phyloP scores from a whole-genome alignment of 2,329 filamentous ascomycete species.

The Lachnellula suecica region DNA sequence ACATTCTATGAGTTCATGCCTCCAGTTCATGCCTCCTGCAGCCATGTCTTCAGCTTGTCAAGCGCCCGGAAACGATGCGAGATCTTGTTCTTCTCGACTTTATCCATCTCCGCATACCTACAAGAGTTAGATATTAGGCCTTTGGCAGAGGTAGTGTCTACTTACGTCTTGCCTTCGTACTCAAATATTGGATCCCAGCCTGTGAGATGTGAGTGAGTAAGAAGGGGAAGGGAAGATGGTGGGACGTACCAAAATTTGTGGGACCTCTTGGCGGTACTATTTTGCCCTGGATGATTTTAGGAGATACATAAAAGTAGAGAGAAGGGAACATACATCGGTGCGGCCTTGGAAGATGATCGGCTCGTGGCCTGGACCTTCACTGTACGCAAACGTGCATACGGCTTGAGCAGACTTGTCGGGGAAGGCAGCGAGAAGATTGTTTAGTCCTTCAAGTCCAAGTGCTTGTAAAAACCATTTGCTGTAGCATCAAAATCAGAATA shows the following conservation, averaged over 20 bases:
- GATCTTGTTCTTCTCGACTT: conserved; percentile 82
- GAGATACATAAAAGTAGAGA: neutral
- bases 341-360: conserved; percentile 89
- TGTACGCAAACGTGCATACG: conserved; percentile 95
- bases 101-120: conserved; percentile 92
- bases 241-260: conserved; percentile 73
- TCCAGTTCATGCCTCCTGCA: conserved; percentile 40
- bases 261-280: conserved; percentile 85
- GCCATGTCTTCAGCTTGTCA: conserved; percentile 80
- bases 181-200: conserved; percentile 98
- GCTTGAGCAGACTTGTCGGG: conserved; percentile 89
- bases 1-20: conserved; percentile 14
- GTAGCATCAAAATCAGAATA: conserved; percentile 8
- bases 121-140: conserved; percentile 2
- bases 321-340: conserved; percentile 63
- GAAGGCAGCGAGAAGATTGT: conserved; percentile 86
- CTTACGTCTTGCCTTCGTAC: conserved; percentile 76
- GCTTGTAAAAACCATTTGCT: conserved; percentile 93
- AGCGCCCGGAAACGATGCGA: conserved; percentile 90
- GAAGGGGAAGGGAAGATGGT: neutral
- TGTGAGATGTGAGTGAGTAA: conserved; percentile 37
- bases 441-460: conserved; percentile 80
- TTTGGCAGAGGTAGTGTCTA: neutral
- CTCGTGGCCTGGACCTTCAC: conserved; percentile 77
- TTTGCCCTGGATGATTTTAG: conserved; percentile 53